These are phyloP conservation scores for Tripterygium wilfordii DNA, from an alignment of 177 flowering plant species.

Conservation along the genomic window DNA sequence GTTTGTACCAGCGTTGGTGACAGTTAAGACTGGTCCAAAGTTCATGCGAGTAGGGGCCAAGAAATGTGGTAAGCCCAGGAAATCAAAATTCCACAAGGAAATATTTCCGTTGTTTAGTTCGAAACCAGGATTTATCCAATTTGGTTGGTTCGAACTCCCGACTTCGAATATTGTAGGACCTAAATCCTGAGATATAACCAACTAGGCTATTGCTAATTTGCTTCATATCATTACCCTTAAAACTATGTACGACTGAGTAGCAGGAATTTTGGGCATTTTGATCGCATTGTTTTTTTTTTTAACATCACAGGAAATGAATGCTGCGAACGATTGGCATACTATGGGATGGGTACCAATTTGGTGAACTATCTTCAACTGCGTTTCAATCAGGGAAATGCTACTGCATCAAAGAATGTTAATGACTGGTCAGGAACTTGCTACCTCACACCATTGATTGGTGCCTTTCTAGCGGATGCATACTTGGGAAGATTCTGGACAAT, in stretches of 20 bases:
- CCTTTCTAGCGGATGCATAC: constrained; percentile 59
- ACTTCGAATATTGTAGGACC: too few species aligned
- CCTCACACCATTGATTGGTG: constrained; percentile 41
- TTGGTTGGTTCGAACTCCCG: too few species aligned
- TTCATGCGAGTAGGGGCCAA: too few species aligned
- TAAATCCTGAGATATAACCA: too few species aligned
- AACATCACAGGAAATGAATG: constrained; percentile 34
- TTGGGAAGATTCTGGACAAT: constrained; percentile 53
- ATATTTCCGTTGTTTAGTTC: too few species aligned
- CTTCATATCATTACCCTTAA: background rate
- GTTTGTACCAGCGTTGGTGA: background rate
- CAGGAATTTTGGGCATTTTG: background rate
- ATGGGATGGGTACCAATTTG: constrained; percentile 47
- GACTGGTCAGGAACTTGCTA: constrained; percentile 52
- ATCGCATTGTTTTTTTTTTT: background rate
- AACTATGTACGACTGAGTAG: background rate
- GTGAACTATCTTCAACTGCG: constrained; percentile 28
- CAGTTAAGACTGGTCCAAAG: too few species aligned
- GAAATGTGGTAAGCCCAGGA: too few species aligned
- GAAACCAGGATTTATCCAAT: too few species aligned
- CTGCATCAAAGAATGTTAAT: constrained; percentile 36
- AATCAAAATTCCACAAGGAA: too few species aligned
- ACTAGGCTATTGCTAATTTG: too few species aligned
- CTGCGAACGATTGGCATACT: constrained; percentile 52
- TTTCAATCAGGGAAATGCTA: constrained; percentile 27